Evolutionary conservation across 73 alveolate species (phyloP).

Genomic region (Paramecium caudatum): DNA sequence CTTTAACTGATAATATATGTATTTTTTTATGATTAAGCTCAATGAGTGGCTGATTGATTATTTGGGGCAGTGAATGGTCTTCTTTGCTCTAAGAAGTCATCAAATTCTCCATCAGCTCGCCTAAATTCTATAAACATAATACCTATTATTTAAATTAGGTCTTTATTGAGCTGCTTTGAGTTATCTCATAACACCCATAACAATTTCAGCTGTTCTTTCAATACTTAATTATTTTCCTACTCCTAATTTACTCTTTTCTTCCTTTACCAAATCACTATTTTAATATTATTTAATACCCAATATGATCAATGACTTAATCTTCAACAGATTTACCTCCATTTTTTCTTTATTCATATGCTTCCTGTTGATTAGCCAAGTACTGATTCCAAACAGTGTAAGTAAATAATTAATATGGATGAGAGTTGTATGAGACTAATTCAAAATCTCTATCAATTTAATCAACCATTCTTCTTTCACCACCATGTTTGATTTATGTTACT

Average conservation of each 20-base stretch:
- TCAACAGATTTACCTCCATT: constrained; percentile 71
- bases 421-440: constrained; percentile 73
- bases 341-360: constrained; percentile 73
- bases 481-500: constrained; percentile 73
- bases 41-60: constrained; percentile 72
- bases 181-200: constrained; percentile 72
- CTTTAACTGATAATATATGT: constrained; percentile 6
- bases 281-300: constrained; percentile 19
- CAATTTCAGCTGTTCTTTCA: constrained; percentile 72
- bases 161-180: constrained; percentile 69
- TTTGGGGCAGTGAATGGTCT: constrained; percentile 75
- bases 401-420: constrained; percentile 74
- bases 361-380: constrained; percentile 68
- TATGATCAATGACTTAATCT: constrained; percentile 68
- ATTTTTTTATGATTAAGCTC: constrained; percentile 12
- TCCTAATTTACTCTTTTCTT: constrained; percentile 71
- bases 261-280: constrained; percentile 61
- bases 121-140: not conserved
- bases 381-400: constrained; percentile 70
- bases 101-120: constrained; percentile 73
- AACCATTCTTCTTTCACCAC: constrained; percentile 79
- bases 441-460: constrained; percentile 77
- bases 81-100: constrained; percentile 74
- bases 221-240: constrained; percentile 67
- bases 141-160: constrained; percentile 59